Conservation (phyloP, 2,329 filamentous ascomycete species). For the Botrytis squamosa region DNA sequence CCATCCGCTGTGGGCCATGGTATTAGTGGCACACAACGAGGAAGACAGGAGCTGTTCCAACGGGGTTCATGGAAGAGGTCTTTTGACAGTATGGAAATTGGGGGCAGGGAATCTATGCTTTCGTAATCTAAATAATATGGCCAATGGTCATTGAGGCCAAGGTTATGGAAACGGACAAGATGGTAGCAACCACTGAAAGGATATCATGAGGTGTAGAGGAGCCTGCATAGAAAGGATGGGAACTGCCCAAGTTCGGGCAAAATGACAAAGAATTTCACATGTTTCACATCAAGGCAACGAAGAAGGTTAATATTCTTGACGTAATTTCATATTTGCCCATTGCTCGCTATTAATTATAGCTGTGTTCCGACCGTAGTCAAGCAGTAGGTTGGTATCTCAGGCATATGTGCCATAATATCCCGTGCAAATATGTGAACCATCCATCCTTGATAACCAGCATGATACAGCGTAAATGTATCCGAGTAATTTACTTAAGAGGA, state of each 20-base stretch:
- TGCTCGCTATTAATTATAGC: slow-evolving; percentile 18
- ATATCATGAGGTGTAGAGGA: background rate
- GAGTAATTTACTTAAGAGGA: slow-evolving; percentile 84
- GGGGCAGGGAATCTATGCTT: too few species aligned
- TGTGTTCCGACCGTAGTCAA: slow-evolving; percentile 11
- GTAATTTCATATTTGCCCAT: slow-evolving; percentile 11
- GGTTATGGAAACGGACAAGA: too few species aligned
- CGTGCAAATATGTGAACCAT: slow-evolving; percentile 13
- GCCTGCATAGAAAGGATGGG: background rate
- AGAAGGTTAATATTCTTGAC: background rate
- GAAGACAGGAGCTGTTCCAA: too few species aligned
- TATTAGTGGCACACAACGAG: too few species aligned
- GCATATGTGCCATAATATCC: slow-evolving; percentile 5
- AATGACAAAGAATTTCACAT: background rate
- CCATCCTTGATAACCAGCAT: slow-evolving; percentile 24
- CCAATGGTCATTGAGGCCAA: too few species aligned
- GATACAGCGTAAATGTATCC: slow-evolving; percentile 29
- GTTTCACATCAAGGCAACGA: background rate
- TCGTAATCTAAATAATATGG: too few species aligned
- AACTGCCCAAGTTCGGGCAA: background rate
- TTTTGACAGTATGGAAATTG: too few species aligned
- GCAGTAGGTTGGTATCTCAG: slow-evolving; percentile 2
- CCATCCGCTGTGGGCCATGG: too few species aligned
- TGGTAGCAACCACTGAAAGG: too few species aligned
- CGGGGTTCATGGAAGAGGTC: too few species aligned